Percentiles rank a stretch among this genome's conserved stretches.
Conservation (phyloP, 2,329 filamentous ascomycete species). For the Epicoccum nigrum region DNA sequence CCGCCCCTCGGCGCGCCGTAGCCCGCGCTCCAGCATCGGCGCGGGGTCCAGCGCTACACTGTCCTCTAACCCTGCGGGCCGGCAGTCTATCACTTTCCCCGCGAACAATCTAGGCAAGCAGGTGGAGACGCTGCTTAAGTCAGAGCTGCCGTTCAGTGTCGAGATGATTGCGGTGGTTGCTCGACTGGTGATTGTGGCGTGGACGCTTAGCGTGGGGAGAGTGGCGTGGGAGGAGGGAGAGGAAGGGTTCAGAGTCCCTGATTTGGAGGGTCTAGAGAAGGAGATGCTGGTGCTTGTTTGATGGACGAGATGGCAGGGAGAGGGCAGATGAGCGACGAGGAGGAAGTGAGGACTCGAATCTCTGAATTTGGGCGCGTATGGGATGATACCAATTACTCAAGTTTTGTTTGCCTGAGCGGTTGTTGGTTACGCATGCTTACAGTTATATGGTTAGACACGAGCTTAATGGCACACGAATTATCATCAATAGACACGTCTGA, state of each 20-base stretch:
- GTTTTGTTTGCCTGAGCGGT: no score
- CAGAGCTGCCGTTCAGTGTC: slow-evolving; percentile 32
- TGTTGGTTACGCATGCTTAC: no score
- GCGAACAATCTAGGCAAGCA: slow-evolving; percentile 29
- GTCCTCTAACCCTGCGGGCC: neutral
- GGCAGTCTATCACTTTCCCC: slow-evolving; percentile 17
- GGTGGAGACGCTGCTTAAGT: slow-evolving; percentile 36
- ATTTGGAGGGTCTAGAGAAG: neutral
- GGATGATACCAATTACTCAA: no score
- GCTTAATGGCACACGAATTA: no score
- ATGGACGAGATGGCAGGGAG: neutral
- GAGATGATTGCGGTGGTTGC: slow-evolving; percentile 32
- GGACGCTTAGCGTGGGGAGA: slow-evolving; percentile 36
- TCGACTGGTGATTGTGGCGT: slow-evolving; percentile 40
- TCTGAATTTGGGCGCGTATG: no score
- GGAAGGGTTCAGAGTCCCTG: slow-evolving; percentile 24
- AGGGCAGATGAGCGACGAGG: no score
- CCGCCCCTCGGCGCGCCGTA: slow-evolving; percentile 3
- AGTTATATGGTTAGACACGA: no score
- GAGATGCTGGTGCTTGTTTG: slow-evolving; percentile 19
- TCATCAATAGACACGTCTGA: no score
- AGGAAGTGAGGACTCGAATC: no score
- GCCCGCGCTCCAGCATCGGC: slow-evolving; percentile 17
- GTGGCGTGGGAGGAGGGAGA: slow-evolving; percentile 35
- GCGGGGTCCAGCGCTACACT: neutral